Evolutionary conservation across 257 asterid species (phyloP).

Genomic region (Lycium ferocissimum): DNA sequence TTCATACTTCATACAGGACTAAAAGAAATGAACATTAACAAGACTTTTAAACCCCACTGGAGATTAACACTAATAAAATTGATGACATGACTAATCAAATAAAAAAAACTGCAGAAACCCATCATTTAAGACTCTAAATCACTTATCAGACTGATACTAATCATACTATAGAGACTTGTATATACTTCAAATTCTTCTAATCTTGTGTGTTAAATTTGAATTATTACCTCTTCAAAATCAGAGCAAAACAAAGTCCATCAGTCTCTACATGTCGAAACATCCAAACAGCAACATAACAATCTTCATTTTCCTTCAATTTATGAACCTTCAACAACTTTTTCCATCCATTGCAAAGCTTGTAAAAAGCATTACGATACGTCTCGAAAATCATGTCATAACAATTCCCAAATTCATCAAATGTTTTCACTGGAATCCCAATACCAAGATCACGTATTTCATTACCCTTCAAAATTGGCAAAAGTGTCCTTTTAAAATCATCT

Average conservation of each 20-base stretch:
- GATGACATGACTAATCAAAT: neutral
- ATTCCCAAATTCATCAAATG: conserved; percentile 11
- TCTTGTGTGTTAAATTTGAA: neutral
- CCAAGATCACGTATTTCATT: neutral
- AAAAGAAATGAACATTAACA: neutral
- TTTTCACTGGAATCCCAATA: neutral
- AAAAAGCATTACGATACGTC: neutral
- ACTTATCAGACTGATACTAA: neutral
- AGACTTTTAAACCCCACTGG: neutral
- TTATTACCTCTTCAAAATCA: neutral
- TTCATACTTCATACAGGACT: too few species aligned
- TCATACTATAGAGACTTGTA: neutral
- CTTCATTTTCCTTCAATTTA: neutral
- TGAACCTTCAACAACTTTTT: neutral
- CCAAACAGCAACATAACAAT: conserved; percentile 29
- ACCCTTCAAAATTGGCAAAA: neutral
- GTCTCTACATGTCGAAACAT: neutral
- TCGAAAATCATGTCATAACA: conserved; percentile 12
- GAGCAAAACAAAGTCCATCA: conserved; percentile 7
- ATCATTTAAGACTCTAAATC: neutral
- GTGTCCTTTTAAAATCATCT: neutral
- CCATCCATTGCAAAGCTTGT: conserved; percentile 30
- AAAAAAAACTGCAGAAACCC: neutral
- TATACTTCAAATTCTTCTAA: neutral
- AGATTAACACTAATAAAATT: neutral